Evolutionary conservation across 192 early-diverging fungal species (phyloP), one percentile per base, ranked within the genome.

Genomic region (Geosiphon pyriformis): DNA sequence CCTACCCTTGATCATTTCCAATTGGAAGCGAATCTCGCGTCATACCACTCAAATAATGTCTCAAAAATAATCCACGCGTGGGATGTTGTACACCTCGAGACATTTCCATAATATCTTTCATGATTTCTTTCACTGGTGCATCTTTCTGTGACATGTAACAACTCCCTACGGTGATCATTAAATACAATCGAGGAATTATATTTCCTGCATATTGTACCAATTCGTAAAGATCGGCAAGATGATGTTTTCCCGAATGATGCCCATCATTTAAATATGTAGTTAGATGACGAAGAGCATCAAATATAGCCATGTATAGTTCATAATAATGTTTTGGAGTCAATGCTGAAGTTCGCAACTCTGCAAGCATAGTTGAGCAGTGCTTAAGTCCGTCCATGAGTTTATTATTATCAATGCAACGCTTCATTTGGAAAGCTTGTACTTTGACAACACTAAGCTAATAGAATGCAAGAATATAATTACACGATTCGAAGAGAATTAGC

Each of bases 91-190:
- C 98, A 65, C 96, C 98, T 26, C 94, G 82, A 12, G 90, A 78
- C 98, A 99, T 99, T 71, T 99, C 98, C 72, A 98, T 83, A 95
- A 99, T 95, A 75, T 99, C 98, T 72, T 90, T 83, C 92, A 99
- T 93, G 61, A 99, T 86, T 68, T 98, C 96, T 67, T 91, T 91
- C 25, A 96, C 89, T 2, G 95, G 95, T 3, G 95, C 88, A 46
- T 93, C 91, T 8, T 85, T 82, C 66, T 96, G 88, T 64, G 90
- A 86, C 96, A 99, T 97, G 74, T 94, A 98, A 2, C 91, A 93
- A 18, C 90, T 86, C 57, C 96, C 98, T 31, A 98, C 94, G 4
- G 98, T 98, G 57, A 99, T 93, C 98, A 99, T 99, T 15, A 99
- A 79, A 72, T 99, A 99, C 7, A 99, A 83, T 57, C 98, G 88